Evolutionary conservation across 106 monocot species (phyloP), one percentile per base, ranked within the genome.

Genomic region (Phalaenopsis aphrodite): DNA sequence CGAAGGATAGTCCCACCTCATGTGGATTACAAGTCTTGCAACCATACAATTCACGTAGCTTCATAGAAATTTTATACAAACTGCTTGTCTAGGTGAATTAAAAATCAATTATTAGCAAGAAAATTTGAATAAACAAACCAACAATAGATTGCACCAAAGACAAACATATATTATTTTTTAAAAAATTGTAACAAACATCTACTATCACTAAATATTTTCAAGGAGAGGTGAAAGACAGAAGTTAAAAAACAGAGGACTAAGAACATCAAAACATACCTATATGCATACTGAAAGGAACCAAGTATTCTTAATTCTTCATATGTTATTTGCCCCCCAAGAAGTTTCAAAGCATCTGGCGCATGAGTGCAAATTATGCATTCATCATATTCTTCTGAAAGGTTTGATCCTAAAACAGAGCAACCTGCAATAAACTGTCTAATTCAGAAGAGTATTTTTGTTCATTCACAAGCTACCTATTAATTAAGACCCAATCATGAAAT

Each of bases 221-320:
- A 69, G 69, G 39, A 38, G 12, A 8, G 64, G 10, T 8, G 6
- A 69, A 39, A 39, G 3, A 15, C 39, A 5, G 1, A 69, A 11
- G 11, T 69, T 68, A 68, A 68, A 2, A 68, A 36, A 68, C 10
- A 37, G 0, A 37, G 12, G 10, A 36, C 37, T 38, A 69, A 21
- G 14, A 69, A 69, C 39, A 39, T 38, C 39, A 21, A 79, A 38
- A 10, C 6, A 21, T 92, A 94, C 97, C 97, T 94, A 84, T 72
- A 78, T 49, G 86, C 82, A 66, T 94, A 97, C 72, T 87, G 92
- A 89, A 94, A 97, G 68, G 92, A 90, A 85, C 97, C 94, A n/a
- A 97, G 92, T 46, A 94, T 77, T 78, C 89, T 92, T 46, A 77
- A 81, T 78, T 97, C 97, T 21, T 97, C 94, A 38, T 90, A 83